Conservation (phyloP, 2,329 filamentous ascomycete genomes). For the Lasiodiplodia citricola region DNA sequence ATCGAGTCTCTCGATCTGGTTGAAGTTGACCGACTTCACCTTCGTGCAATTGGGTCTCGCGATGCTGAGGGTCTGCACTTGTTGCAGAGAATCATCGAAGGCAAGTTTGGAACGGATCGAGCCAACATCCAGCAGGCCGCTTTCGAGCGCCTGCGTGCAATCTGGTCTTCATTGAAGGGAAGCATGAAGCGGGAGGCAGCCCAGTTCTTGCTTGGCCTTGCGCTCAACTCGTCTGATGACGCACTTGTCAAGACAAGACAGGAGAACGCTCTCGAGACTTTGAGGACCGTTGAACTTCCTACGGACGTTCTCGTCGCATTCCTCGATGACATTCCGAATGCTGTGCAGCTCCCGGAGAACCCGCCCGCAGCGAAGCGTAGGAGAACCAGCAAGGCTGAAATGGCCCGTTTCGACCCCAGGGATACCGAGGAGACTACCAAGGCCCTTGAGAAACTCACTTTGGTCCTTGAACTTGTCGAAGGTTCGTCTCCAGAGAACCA, state of each 20-base stretch:
- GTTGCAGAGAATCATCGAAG: slow-evolving; percentile 58
- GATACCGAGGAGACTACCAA: slow-evolving; percentile 69
- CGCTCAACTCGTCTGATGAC: slow-evolving; percentile 51
- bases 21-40: slow-evolving; percentile 59
- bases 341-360: slow-evolving; percentile 73
- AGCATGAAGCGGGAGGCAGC: slow-evolving; percentile 66
- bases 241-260: slow-evolving; percentile 45
- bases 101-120: slow-evolving; percentile 51
- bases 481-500: slow-evolving; percentile 76
- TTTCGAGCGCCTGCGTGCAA: slow-evolving; percentile 70
- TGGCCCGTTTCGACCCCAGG: slow-evolving; percentile 65
- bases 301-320: slow-evolving; percentile 75
- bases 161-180: slow-evolving; percentile 76
- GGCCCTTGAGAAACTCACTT: slow-evolving; percentile 76
- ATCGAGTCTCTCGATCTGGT: slow-evolving; percentile 54
- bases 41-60: slow-evolving; percentile 60
- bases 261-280: slow-evolving; percentile 69
- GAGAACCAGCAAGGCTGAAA: slow-evolving; percentile 75
- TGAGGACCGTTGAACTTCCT: slow-evolving; percentile 75
- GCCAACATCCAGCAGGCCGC: slow-evolving; percentile 65
- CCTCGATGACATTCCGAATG: slow-evolving; percentile 74
- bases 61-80: slow-evolving; percentile 63
- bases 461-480: slow-evolving; percentile 88
- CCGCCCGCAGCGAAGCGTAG: slow-evolving; percentile 78
- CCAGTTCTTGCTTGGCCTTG: slow-evolving; percentile 66